Base-by-base conservation (phyloP, 768 basidiomycete genomes). In the Leucosporidium yakuticum region DNA sequence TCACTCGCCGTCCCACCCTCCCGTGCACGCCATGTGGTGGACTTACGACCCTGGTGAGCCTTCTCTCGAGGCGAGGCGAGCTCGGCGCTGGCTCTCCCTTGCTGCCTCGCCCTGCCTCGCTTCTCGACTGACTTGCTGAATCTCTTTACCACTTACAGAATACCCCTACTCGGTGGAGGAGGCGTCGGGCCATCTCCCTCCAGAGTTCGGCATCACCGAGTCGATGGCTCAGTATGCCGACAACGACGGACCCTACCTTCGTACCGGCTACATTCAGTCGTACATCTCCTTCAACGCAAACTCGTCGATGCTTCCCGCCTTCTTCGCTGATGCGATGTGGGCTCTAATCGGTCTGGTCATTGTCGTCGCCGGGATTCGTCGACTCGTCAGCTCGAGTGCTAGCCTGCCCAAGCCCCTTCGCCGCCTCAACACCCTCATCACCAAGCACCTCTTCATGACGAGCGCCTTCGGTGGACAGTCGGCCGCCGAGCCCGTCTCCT, bases 381-480 rank as follows among this genome's bases (percentile, higher is more conserved):
- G 44, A 7, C 44, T 54, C 17, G 2, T 56, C 44, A 39, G 15
- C 53, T 31, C 8, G 25, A 55, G 36, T 4, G 4, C 36, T 34
- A 4, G 5, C 4, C 34, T 20, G 17, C 34, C 21, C 36, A 15
- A n/a, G 39, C 36, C 20, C 7, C 23, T 34, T 12, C 6, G 31
- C 62, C 14, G 23, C 9, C 50, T 62, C 21, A 31, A 49, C 39
- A 47, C 53, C 5, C 32, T 55, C 44, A 21, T 34, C 2, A 27
- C 27, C 20, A 64, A 64, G 55, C 63, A 58, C 32, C 1, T 64
- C 48, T 9, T 20, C 47, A 54, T 57, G 19, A 27, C 39, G 5
- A 20, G 55, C 63, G 47, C 32, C 25, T 4, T 63, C 51, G 51
- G 51, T n/a, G n/a, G n/a, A n/a, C n/a, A n/a, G n/a, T n/a, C n/a